Conservation (phyloP, 495 filamentous ascomycete species). For the Aspergillus indologenus region DNA sequence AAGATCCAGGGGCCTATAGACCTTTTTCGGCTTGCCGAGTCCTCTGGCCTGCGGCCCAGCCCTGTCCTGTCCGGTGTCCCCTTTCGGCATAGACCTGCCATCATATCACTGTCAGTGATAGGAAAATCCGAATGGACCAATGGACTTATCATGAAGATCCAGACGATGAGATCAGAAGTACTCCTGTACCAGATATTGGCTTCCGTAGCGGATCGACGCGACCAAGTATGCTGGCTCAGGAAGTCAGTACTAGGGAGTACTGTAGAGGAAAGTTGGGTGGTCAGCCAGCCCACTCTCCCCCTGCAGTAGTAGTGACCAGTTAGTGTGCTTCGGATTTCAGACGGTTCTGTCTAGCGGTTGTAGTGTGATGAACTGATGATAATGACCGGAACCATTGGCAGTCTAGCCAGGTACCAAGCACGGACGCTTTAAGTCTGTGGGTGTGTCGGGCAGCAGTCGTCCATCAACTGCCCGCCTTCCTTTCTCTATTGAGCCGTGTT, state of each 20-base stretch:
- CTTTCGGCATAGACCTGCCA: slow-evolving; percentile 17
- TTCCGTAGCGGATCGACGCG: neutral
- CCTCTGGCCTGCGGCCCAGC: neutral
- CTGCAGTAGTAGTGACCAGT: neutral
- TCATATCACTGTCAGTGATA: slow-evolving; percentile 2
- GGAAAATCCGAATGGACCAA: neutral
- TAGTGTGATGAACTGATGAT: no score
- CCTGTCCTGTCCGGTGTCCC: slow-evolving; percentile 14
- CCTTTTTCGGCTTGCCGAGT: slow-evolving; percentile 21
- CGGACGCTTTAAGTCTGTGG: neutral
- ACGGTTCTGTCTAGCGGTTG: neutral
- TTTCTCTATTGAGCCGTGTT: neutral
- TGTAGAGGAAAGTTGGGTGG: neutral
- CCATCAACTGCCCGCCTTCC: no score
- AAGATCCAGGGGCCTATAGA: neutral
- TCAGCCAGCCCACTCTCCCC: neutral
- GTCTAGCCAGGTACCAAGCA: neutral
- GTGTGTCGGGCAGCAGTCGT: neutral
- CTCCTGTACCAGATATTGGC: neutral
- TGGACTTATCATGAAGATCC: neutral
- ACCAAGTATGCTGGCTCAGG: neutral
- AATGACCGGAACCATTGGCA: neutral
- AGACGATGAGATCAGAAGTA: neutral
- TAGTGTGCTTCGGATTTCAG: neutral
- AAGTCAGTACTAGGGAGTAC: neutral